Base-by-base conservation (phyloP, 2,329 filamentous ascomycete species). In the Alternaria ventricosa region DNA sequence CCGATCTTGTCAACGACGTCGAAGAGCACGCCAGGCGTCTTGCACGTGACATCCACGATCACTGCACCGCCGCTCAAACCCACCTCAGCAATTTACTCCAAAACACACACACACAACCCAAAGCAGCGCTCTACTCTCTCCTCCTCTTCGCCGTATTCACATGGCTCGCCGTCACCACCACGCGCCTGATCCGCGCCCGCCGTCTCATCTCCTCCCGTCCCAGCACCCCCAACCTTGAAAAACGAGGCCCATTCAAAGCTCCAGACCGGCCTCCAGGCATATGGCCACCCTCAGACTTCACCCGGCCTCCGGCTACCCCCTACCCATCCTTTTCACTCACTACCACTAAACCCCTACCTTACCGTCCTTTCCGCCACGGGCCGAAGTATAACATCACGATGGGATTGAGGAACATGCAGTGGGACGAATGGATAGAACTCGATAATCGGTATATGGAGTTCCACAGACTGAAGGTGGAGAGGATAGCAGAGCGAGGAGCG, bases 351-450 rank as follows among this genome's bases (percentile, higher is more conserved):
- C 92, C 92, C 0, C 85, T 93, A 0, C 90, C 91, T 0, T 95
- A 95, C 79, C 87, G 92, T 6, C 91, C 92, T 0, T 95, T 95
- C 78, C 87, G 90, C 70, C 88, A 93, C 76, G 92, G 92, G 0
- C 91, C 91, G 8, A 91, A 89, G 65, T 93, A 94, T 78, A 87
- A 91, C 73, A 86, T 92, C 61, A 94, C 89, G 1, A 92, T 94
- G 89, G 92, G 92, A 0, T 83, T 95, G 3, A 86, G 92, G n/a
- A 87, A 84, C 9, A 86, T 92, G 81, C 83, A 87, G 30, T 89
- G 88, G 79, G 86, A 90, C 57, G 89, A 93, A 60, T 94, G 92
- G 92, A 93, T 95, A 73, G 92, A 96, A 79, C 86, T 96, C 25
- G 93, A 96, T 80, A 94, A 91, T 74, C 86, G 94, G 50, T 96